Evolutionary conservation across 306 rosid species (phyloP), one percentile per base, ranked within the genome.

Genomic region (Prunus salicina): DNA sequence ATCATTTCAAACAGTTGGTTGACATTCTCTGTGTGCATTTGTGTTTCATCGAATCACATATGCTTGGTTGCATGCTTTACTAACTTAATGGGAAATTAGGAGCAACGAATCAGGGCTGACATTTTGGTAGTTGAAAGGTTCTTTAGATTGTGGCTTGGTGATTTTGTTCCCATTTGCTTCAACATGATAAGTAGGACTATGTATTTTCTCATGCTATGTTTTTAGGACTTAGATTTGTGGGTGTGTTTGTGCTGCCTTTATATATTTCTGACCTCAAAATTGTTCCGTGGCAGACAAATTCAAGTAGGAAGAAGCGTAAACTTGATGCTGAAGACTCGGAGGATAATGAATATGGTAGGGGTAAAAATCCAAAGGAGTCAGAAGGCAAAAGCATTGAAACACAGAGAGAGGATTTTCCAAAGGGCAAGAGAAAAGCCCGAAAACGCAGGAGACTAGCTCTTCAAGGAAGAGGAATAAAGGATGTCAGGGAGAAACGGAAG

Each of bases 351-450:
- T 83, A 81, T 52, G 83, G 89, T 67, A 92, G 84, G 78, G 91
- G 89, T 60, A 87, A 84, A 82, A 28, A 78, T 53, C 71, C 78
- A 2, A 92, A 87, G 84, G 97, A 78, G 67, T 76, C 47, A 0
- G 97, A 90, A 18, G 87, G 92, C 82, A 95, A 85, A 84, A 89
- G 91, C 86, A 87, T 95, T 8, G 93, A 90, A 75, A 77, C 93
- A 55, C 96, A 83, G 69, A 92, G 84, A 74, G 98, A 90, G 79
- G 97, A 95, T 61, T 88, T 85, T 80, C 98, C 98, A 3, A 95
- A 92, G 87, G 97, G 98, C 64, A 95, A 95, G 89, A 88, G 98
- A 67, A 92, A 95, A 82, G 94, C 92, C 12, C 80, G 98, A 76
- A 95, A 92, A 38, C 96, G 98, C 77, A 85, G 98, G 87, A 91